Percentiles rank a stretch among this genome's conserved stretches.
Evolutionary conservation across 495 filamentous ascomycete genomes (phyloP).

Genomic region (Neurospora africana): DNA sequence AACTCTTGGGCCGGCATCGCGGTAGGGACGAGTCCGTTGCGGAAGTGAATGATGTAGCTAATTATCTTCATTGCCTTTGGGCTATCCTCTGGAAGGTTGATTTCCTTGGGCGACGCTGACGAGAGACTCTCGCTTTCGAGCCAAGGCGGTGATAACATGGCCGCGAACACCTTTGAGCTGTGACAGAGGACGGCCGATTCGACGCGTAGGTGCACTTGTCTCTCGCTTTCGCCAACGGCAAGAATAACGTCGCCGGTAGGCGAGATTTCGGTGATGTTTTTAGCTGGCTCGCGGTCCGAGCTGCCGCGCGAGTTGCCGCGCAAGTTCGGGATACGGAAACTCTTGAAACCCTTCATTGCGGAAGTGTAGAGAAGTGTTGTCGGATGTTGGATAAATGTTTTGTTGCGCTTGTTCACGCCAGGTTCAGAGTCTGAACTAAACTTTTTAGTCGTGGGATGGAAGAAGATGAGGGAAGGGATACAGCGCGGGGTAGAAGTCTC

Average conservation of each 20-base stretch:
- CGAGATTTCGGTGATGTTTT: not conserved
- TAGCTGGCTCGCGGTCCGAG: not conserved
- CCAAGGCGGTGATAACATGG: not conserved
- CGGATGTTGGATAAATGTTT: not conserved
- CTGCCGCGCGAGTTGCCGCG: not conserved
- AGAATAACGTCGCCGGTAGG: not conserved
- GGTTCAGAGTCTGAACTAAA: not conserved
- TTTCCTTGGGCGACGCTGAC: not conserved
- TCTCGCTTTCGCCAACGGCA: not conserved
- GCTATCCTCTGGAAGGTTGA: not conserved
- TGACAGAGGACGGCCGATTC: not conserved
- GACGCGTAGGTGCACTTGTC: not conserved
- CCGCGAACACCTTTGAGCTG: not conserved
- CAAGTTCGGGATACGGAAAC: not conserved
- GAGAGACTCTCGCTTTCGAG: not conserved
- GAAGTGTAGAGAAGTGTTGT: not conserved
- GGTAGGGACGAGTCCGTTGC: no score
- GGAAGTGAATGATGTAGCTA: no score
- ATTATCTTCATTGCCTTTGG: not conserved
- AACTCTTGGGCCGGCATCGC: no score
- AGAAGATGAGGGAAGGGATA: not conserved
- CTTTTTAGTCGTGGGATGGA: not conserved
- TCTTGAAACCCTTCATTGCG: not conserved
- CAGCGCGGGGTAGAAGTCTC: not conserved
- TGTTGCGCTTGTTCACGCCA: not conserved